Evolutionary conservation across 1,139 yeast species (phyloP).

Genomic region (Yamadazyma mexicana): DNA sequence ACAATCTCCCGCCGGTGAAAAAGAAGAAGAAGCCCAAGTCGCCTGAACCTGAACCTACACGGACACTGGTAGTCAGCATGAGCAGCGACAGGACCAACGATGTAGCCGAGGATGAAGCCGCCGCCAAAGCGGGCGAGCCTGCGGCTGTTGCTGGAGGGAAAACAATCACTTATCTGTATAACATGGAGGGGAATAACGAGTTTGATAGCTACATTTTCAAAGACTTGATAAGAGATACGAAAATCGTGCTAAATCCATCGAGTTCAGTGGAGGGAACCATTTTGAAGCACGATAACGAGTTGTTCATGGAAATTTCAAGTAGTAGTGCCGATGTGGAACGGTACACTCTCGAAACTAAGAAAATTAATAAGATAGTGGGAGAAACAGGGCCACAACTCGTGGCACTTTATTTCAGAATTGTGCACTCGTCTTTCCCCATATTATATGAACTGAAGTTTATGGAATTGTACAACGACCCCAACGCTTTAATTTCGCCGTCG

Average conservation of each 20-base stretch:
- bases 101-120: not conserved
- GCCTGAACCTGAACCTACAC: conserved; percentile 2
- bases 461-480: conserved; percentile 7
- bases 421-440: conserved; percentile 16
- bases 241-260: conserved; percentile 8
- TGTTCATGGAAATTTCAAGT: conserved; percentile 11
- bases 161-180: conserved; percentile 3
- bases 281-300: conserved; percentile 5
- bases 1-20: conserved; percentile 15
- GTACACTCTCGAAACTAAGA: not conserved
- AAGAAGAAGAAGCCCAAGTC: conserved; percentile 10
- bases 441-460: conserved; percentile 11
- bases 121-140: not conserved
- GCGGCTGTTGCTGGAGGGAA: not conserved
- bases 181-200: conserved; percentile 14
- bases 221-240: conserved; percentile 3
- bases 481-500: conserved; percentile 10
- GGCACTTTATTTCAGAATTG: conserved; percentile 14
- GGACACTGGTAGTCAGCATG: not conserved
- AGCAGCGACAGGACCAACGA: not conserved
- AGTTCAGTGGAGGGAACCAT: conserved; percentile 11
- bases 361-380: conserved; percentile 10
- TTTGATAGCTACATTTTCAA: conserved; percentile 12
- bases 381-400: conserved; percentile 13
- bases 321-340: conserved; percentile 1